A percentile compares a stretch with the other conserved stretches of the same genome.
phyloP scores from a whole-genome alignment of 306 rosid genomes.

The Aeschynomene evenia region DNA sequence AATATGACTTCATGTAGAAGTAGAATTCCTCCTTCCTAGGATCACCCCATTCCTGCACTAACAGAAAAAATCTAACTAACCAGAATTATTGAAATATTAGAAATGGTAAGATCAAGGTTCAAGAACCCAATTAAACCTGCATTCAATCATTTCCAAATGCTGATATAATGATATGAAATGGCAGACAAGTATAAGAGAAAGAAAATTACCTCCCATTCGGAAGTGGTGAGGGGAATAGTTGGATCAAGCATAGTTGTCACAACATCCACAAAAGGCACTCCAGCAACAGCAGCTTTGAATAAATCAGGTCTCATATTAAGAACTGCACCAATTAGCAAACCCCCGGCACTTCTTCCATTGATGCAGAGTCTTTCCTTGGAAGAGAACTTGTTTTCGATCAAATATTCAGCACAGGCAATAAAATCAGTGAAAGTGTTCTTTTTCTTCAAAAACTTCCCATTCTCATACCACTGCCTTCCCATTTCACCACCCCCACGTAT shows the following conservation, averaged over 20 bases:
- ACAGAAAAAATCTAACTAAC: slow-evolving; percentile 21
- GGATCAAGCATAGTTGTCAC: slow-evolving; percentile 97
- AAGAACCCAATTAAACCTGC: not conserved
- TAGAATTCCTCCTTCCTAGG: slow-evolving; percentile 90
- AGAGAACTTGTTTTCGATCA: slow-evolving; percentile 70
- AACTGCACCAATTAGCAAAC: slow-evolving; percentile 91
- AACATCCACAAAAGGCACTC: slow-evolving; percentile 97
- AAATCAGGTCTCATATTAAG: slow-evolving; percentile 96
- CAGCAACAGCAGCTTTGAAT: slow-evolving; percentile 88
- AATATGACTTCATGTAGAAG: slow-evolving; percentile 95
- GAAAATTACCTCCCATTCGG: slow-evolving; percentile 91
- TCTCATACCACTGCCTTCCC: slow-evolving; percentile 99
- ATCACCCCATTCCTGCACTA: slow-evolving; percentile 96
- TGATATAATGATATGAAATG: not conserved
- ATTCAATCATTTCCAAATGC: slow-evolving; percentile 4
- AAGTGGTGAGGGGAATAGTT: slow-evolving; percentile 91
- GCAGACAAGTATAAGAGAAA: slow-evolving; percentile 4
- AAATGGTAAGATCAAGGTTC: slow-evolving; percentile 2
- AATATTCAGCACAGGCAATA: slow-evolving; percentile 84
- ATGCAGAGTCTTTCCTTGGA: slow-evolving; percentile 76
- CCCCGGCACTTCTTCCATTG: slow-evolving; percentile 96
- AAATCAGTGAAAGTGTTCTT: slow-evolving; percentile 89
- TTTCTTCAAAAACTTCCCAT: slow-evolving; percentile 86
- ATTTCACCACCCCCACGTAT: slow-evolving; percentile 97
- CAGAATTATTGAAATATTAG: not conserved